phyloP scores from a whole-genome alignment of 352 stramenopile genomes.

The Pythium dissotocum region DNA sequence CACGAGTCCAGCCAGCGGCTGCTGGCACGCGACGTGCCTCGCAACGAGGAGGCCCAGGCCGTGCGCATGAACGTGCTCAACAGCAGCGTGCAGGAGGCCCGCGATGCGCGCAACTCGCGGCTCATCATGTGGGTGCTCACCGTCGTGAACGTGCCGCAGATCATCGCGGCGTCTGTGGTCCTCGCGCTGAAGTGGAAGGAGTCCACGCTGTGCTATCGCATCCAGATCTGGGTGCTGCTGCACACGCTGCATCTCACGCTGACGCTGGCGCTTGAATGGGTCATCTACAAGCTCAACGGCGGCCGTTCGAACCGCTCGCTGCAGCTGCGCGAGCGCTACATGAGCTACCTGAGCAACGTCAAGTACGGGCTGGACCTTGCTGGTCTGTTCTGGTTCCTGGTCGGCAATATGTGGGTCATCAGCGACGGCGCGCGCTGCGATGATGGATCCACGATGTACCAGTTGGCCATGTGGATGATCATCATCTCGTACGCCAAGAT shows the following conservation, averaged over 20 bases:
- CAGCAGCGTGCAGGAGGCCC: slow-evolving; percentile 77
- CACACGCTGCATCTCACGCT: slow-evolving; percentile 71
- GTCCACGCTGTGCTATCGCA: slow-evolving; percentile 76
- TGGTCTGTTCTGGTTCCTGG: slow-evolving; percentile 85
- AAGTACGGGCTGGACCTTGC: slow-evolving; percentile 82
- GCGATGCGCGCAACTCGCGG: slow-evolving; percentile 74
- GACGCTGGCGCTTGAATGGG: slow-evolving; percentile 74
- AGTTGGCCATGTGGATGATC: slow-evolving; percentile 90
- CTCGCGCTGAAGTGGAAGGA: slow-evolving; percentile 69
- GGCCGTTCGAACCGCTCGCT: slow-evolving; percentile 56
- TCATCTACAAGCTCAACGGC: slow-evolving; percentile 72
- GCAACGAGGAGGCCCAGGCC: slow-evolving; percentile 69
- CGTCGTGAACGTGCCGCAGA: slow-evolving; percentile 77
- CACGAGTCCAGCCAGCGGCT: slow-evolving; percentile 37
- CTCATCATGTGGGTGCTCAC: slow-evolving; percentile 82
- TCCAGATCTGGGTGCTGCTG: slow-evolving; percentile 83
- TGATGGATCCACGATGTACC: slow-evolving; percentile 76
- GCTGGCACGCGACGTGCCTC: slow-evolving; percentile 30
- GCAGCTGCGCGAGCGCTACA: slow-evolving; percentile 64
- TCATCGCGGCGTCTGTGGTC: slow-evolving; percentile 55
- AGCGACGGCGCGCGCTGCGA: slow-evolving; percentile 80
- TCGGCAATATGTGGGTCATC: slow-evolving; percentile 90
- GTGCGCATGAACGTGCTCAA: slow-evolving; percentile 86
- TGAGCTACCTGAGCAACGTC: slow-evolving; percentile 65
- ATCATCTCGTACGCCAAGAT: slow-evolving; percentile 93